Base-by-base conservation (phyloP, 2,329 filamentous ascomycete genomes). In the Calonectria ilicicola region DNA sequence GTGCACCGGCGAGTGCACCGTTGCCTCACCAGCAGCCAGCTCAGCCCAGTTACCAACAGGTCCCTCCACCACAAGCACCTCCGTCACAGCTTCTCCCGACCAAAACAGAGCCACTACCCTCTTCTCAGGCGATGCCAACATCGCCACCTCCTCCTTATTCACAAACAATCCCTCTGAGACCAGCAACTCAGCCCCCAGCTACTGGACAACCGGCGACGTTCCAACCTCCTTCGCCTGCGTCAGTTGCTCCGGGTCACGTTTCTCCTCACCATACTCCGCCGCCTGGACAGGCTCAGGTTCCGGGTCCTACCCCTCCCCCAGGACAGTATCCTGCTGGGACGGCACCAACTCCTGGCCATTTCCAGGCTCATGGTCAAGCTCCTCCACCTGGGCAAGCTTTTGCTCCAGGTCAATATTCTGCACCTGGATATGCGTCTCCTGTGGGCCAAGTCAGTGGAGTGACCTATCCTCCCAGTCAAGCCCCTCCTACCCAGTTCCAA, bases 71-170 rank as follows among this genome's bases (percentile, higher is more conserved):
- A 3, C 78, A 69, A 38, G 64, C 69, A 72, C 21, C 21, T 53
- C 9, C 75, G 72, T 26, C 47, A 5, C 77, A 70, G 46, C 60
- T 69, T 71, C 19, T 14, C 32, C 7, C 75, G 72, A 26, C 26
- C 7, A 69, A 26, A 10, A 72, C 66, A 32, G 66, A 68, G 35
- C 63, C 77, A 15, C 68, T 69, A 38, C 35, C 65, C 17, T 29
- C 63, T 10, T 56, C 69, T 35, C 29, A 51, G 14, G 27, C 66
- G n/a, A 69, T 64, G 21, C 72, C 77, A 14, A 72, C 74, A 35
- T 78, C 77, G 29, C 78, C 78, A 12, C 78, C 77, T 15, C 78
- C 78, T 62, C 76, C 78, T 5, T 80, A 80, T 69, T 69, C 68
- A n/a, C 76, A 77, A 32, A 65, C 67, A 19, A 38, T 21, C 12